Evolutionary conservation across 2,329 filamentous ascomycete genomes (phyloP), one percentile per base, ranked within the genome.

Genomic region (Thelonectria rubi): DNA sequence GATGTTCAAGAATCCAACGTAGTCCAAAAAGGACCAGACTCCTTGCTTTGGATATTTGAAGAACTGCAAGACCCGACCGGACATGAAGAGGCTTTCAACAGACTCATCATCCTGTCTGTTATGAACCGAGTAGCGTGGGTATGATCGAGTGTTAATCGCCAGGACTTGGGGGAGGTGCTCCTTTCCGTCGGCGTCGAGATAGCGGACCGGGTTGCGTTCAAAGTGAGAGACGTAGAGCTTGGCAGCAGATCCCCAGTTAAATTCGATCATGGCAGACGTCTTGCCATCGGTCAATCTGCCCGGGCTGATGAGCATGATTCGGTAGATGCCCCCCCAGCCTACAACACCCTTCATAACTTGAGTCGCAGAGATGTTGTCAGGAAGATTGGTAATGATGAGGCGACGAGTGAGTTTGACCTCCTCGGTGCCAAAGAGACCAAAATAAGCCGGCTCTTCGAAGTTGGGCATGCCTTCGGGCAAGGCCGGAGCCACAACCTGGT

Each of bases 351-450:
- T 43, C 1, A 70, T 48, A 2, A 74, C 32, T 20, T 74, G 73
- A 2, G 61, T 17, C 1, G 58, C 12, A 0, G 46, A 60, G 2
- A 63, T 46, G 0, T 49, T 43, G 0, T 21, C 21, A 0, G 75
- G 73, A 0, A 77, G 57, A 3, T 72, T 69, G 11, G 48, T 32
- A 0, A 77, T 32, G 0, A 74, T 8, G 0, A 76, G 63, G 0
- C 72, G 67, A 0, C 74, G 72, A 9, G 68, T 69, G 10, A 34
- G 9, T 3, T 3, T 5, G 6, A 11, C 11, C 32, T 3, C 14
- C 3, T 12, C 9, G 3, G 10, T 3, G 9, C 10, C 32, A 8
- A 14, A 34, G 32, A 34, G 6, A 11, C 9, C 14, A 7, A 3
- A 10, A 10, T 10, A 10, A 5, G 10, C 26, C 6, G 26, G 26